Percentiles rank a stretch among this genome's conserved stretches.
Conservation (phyloP, 202 grass and related monocot species). For the Carex arenaria region DNA sequence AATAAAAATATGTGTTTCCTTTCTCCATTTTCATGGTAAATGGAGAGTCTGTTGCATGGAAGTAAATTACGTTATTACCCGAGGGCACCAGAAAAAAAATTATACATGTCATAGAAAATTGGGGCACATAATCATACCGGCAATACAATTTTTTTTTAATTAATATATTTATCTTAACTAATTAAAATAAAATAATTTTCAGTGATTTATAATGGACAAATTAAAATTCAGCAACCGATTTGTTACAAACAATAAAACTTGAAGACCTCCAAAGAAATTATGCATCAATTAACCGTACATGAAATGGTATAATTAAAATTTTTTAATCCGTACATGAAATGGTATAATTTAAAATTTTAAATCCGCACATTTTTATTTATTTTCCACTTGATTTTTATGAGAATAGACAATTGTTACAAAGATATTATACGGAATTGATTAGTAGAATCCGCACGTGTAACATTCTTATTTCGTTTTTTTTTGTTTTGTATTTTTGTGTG, state of each 20-base stretch:
- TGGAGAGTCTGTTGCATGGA: background rate
- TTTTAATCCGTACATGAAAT: no score
- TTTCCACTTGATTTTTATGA: background rate
- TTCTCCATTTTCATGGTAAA: background rate
- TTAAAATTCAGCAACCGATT: background rate
- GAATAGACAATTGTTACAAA: background rate
- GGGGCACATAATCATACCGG: background rate
- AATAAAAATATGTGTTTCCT: background rate
- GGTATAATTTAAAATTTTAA: no score
- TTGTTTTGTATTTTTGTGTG: background rate
- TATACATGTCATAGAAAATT: background rate
- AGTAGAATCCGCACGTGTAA: background rate
- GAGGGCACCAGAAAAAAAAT: no score
- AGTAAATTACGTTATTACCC: background rate
- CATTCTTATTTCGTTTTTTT: background rate
- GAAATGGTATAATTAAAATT: no score
- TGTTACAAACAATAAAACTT: background rate
- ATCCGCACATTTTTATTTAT: background rate
- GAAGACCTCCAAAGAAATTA: background rate
- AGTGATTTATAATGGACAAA: background rate
- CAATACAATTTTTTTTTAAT: no score
- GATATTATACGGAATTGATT: background rate
- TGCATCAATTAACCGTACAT: background rate
- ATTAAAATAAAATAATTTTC: background rate
- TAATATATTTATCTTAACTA: no score